These are phyloP conservation scores for Saccharata proteae DNA, from an alignment of 2,329 filamentous ascomycete genomes.

Conservation along the genomic window DNA sequence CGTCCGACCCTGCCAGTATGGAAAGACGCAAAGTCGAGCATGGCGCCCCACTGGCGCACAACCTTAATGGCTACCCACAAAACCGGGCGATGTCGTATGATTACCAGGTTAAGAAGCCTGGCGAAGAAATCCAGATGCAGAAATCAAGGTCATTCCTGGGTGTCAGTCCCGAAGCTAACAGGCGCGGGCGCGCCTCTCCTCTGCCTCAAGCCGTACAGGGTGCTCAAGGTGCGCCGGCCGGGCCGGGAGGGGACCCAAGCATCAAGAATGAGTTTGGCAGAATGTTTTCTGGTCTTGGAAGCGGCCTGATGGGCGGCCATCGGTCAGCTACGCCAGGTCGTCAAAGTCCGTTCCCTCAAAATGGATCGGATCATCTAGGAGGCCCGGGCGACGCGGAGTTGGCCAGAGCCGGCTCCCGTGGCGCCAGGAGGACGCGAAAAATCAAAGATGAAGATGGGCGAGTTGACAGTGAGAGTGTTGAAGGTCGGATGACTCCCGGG, in stretches of 20 bases:
- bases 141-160: constrained; percentile 59
- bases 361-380: constrained; percentile 16
- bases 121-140: constrained; percentile 45
- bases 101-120: constrained; percentile 29
- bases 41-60: constrained; percentile 22
- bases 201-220: constrained; percentile 90
- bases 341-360: constrained; percentile 34
- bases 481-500: constrained; percentile 49
- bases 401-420: constrained; percentile 25
- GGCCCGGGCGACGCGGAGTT: constrained; percentile 16
- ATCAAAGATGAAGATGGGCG: constrained; percentile 63
- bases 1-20: constrained; percentile 23
- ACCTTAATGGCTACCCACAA: constrained; percentile 16
- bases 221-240: constrained; percentile 67
- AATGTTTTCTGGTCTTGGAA: constrained; percentile 89
- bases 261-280: constrained; percentile 93
- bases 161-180: constrained; percentile 61
- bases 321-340: constrained; percentile 42
- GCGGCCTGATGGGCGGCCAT: constrained; percentile 48
- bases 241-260: constrained; percentile 68
- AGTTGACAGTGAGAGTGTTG: constrained; percentile 53
- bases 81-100: constrained; percentile 18
- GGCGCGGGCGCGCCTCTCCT: constrained; percentile 74
- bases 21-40: constrained; percentile 23
- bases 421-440: constrained; percentile 39